Evolutionary conservation across 495 filamentous ascomycete species (phyloP), one percentile per base, ranked within the genome.

Genomic region (Aspergillus homomorphus): DNA sequence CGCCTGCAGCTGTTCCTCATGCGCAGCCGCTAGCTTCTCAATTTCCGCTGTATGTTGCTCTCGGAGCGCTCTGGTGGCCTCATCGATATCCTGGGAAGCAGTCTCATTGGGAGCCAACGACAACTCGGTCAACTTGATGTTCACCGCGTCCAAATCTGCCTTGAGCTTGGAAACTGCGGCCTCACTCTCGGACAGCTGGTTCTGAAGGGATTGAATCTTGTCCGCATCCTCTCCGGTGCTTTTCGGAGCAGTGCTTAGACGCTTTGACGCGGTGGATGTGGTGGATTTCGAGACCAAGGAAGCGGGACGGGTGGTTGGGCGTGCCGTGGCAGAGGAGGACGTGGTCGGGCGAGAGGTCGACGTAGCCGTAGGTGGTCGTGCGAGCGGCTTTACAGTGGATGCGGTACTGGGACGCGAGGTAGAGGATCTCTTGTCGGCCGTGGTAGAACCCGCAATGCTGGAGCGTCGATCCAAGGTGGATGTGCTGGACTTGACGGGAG

Each of bases 151-250:
- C 30, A 80, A 56, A 49, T 80, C 75, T 2, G 69, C 45, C 60
- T 73, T 72, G 19, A 80, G 66, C 51, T 53, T 74, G 26, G 66
- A 60, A 19, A 78, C 67, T 3, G 69, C 77, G 41, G 69, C 68
- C 43, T 80, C 75, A 30, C 74, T 80, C 48, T 78, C 76, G 3
- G 71, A 62, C 18, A 80, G 69, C 64, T 80, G 71, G 21, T 52
- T 61, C 53, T 77, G 73, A 21, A 80, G 70, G 22, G 71, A 53
- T 24, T 73, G 71, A 23, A 80, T 41, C 61, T 79, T 77, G 52
- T 73, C 71, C 1, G 66, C 45, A 24, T 73, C 67, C 16, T 67
- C 71, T n/a, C 66, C 66, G 21, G 68, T 54, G 51, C 55, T 59
- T 23, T 70, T 66, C 15, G 65, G 56, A 1, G 64, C 61, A 7